Percentiles rank a stretch among this genome's conserved stretches.
Evolutionary conservation across 345 rosid genomes (phyloP).

Genomic region (Mallotus nudiflorus): DNA sequence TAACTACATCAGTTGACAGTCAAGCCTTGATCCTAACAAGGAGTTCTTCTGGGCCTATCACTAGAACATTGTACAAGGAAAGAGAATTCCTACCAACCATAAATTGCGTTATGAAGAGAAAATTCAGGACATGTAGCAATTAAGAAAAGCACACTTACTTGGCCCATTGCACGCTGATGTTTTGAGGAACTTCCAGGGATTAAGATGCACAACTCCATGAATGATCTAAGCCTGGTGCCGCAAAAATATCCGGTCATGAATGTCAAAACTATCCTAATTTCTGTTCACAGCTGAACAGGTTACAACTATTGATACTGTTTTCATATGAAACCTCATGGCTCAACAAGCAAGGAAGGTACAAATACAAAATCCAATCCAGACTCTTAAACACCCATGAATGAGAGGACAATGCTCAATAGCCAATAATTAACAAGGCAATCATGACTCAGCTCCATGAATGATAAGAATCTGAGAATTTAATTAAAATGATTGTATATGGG

Average conservation of each 20-base stretch:
- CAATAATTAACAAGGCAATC: slow-evolving; percentile 8
- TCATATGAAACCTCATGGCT: neutral
- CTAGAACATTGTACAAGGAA: neutral
- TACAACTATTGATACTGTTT: neutral
- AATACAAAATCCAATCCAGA: neutral
- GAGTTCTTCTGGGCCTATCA: neutral
- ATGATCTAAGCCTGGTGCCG: slow-evolving; percentile 69
- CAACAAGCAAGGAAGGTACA: neutral
- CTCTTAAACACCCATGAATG: neutral
- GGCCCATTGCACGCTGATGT: slow-evolving; percentile 39
- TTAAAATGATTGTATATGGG: neutral
- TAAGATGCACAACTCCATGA: slow-evolving; percentile 92
- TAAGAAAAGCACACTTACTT: slow-evolving; percentile 33
- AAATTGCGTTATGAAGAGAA: neutral
- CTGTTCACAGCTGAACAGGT: too few relatives aligned
- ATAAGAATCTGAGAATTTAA: neutral
- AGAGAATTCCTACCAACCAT: neutral
- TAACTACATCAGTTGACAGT: neutral
- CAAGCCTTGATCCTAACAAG: neutral
- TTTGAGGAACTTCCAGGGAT: slow-evolving; percentile 69
- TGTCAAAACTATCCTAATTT: slow-evolving; percentile 4
- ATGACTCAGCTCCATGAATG: neutral
- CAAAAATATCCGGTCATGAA: slow-evolving; percentile 9
- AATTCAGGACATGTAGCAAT: neutral
- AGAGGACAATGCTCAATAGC: neutral